Evolutionary conservation across 2,329 filamentous ascomycete genomes (phyloP).

Genomic region (Biscogniauxia marginata): DNA sequence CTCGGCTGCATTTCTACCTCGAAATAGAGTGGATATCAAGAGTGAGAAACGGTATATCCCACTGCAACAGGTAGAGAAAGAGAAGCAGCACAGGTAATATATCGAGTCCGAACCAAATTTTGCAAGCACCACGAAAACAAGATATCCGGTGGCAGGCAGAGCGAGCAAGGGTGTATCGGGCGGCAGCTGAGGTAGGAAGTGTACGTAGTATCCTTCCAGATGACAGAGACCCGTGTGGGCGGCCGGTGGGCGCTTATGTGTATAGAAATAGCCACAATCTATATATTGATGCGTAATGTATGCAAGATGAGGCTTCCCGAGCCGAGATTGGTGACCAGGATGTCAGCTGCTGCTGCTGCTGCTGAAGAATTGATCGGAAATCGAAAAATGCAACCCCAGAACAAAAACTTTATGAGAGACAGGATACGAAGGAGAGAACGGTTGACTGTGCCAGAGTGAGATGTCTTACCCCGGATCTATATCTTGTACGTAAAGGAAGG

Average conservation of each 20-base stretch:
- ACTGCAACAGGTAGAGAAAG: neutral
- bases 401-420: conserved; percentile 5
- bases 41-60: neutral
- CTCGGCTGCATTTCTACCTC: conserved; percentile 28
- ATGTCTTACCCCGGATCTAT: conserved; percentile 7
- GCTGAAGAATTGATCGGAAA: conserved; percentile 14
- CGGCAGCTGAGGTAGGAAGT: conserved; percentile 25
- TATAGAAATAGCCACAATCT: conserved; percentile 26
- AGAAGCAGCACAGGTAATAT: conserved; percentile 8
- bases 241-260: conserved; percentile 29
- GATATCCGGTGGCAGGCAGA: conserved; percentile 3
- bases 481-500: neutral
- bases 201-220: conserved; percentile 21
- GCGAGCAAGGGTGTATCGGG: conserved; percentile 18
- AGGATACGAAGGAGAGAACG: conserved; percentile 11
- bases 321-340: conserved; percentile 26
- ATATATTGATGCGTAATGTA: conserved; percentile 11
- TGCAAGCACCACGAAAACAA: neutral
- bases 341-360: conserved; percentile 8
- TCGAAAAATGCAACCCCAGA: conserved; percentile 8
- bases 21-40: conserved; percentile 4
- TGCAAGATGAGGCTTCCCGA: conserved; percentile 31
- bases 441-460: conserved; percentile 6
- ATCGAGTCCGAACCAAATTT: conserved; percentile 11
- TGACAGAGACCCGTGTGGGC: conserved; percentile 20